A percentile compares a stretch with the other conserved stretches of the same genome.
phyloP scores from a whole-genome alignment of 441 rosid genomes.

The Metrosideros polymorpha region DNA sequence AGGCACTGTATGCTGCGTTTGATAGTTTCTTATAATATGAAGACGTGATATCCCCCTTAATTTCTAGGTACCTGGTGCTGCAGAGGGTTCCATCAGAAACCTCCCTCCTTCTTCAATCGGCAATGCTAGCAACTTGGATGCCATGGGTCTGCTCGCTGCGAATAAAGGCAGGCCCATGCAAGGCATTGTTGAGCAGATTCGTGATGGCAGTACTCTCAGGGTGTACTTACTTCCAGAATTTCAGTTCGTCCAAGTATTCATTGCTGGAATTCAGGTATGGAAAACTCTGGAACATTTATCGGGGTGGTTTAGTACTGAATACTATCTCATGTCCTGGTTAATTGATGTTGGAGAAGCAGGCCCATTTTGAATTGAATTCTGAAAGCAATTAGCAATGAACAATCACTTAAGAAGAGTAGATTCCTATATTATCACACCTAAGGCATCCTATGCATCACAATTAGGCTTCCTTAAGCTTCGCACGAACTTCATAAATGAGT shows the following conservation, averaged over 20 bases:
- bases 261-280: conserved; percentile 93
- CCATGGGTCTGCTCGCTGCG: conserved; percentile 70
- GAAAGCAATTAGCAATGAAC: background rate
- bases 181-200: conserved; percentile 94
- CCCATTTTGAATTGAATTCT: background rate
- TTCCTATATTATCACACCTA: background rate
- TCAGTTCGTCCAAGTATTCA: conserved; percentile 91
- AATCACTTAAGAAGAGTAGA: background rate
- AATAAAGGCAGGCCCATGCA: conserved; percentile 89
- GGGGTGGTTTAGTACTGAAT: background rate
- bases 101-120: conserved; percentile 97
- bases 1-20: background rate
- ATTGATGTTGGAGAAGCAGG: background rate
- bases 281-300: background rate
- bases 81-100: conserved; percentile 67
- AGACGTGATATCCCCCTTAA: background rate
- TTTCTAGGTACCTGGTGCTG: conserved; percentile 67
- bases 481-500: background rate
- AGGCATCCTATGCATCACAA: background rate
- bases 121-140: conserved; percentile 74
- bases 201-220: conserved; percentile 92
- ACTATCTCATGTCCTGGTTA: background rate
- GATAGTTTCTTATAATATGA: background rate
- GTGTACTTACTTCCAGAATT: conserved; percentile 95
- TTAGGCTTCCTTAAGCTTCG: background rate